Base-by-base conservation (phyloP, 2,329 filamentous ascomycete species). In the Clarireedia paspali region DNA sequence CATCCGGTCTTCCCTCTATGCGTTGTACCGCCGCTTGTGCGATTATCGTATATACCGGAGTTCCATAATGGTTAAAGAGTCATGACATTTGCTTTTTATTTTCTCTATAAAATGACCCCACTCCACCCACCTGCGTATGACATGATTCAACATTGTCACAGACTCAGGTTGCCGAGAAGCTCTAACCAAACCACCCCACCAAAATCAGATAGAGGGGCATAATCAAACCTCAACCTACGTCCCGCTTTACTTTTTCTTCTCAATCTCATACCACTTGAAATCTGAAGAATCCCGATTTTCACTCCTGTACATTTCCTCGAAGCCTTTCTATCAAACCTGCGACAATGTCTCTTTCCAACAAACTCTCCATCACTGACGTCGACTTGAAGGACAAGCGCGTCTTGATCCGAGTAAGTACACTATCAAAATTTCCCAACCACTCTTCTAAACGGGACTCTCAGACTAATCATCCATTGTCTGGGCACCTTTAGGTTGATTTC, bases 361-460 rank as follows among this genome's bases (percentile, higher is more conserved):
- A 99, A 83, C 89, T 99, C 69, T 89, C 91, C 66, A 96, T 99
- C 76, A 89, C 85, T 65, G 92, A 99, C 72, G 86, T 95, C 70
- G 91, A 99, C 76, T 82, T 99, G 76, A 95, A 96, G 84, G 92
- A 82, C 83, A 99, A 99, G 85, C 85, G 91, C 69, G 94, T 97
- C 75, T 82, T 99, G 69, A 96, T 99, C 74, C 88, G 94, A 71
- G 94, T 95, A 82, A 74, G 88, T 78, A 27, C 6, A 36, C n/a
- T 26, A 38, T 51, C 34, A 44, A 27, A n/a, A 36, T 12, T 55
- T 17, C 14, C 5, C 44, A 17, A 50, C 45, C 39, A 45, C 44
- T 59, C 30, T 53, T 26, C 40, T 5, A 47, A 24, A 24, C 26
- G 36, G 44, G 26, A 44, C 47, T 39, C 30, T 34, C 5, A 49